phyloP scores from a whole-genome alignment of 129 eudicot species.

The Lonicera japonica region DNA sequence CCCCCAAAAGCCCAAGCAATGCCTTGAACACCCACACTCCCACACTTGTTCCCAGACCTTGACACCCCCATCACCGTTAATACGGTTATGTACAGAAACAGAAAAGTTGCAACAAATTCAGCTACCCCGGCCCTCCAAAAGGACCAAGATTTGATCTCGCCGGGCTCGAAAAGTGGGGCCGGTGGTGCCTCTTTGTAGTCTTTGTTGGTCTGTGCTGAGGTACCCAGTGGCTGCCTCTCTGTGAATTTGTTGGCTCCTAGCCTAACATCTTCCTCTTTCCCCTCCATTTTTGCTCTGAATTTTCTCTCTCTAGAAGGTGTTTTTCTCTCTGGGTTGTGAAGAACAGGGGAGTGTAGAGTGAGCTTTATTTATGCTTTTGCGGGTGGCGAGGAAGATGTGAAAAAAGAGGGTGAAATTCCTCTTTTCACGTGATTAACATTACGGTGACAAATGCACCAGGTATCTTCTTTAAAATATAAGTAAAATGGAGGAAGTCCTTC shows the following conservation, averaged over 20 bases:
- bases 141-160: conserved; percentile 81
- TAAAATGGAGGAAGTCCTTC: too few relatives aligned
- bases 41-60: conserved; percentile 52
- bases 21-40: conserved; percentile 83
- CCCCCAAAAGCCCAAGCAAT: conserved; percentile 99
- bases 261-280: conserved; percentile 83
- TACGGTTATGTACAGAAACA: conserved; percentile 29
- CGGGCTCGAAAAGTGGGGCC: conserved; percentile 68
- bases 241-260: conserved; percentile 87
- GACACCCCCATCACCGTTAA: conserved; percentile 81
- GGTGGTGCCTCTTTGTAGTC: conserved; percentile 90
- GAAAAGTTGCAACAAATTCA: conserved; percentile 84
- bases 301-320: background rate
- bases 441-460: too few relatives aligned
- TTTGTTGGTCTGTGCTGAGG: conserved; percentile 80
- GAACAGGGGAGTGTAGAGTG: too few relatives aligned
- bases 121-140: conserved; percentile 94
- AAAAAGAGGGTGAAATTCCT: too few relatives aligned
- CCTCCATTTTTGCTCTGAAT: conserved; percentile 55
- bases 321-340: too few relatives aligned
- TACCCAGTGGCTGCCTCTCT: conserved; percentile 76
- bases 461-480: too few relatives aligned
- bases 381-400: conserved; percentile 8
- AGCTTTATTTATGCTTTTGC: background rate
- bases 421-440: too few relatives aligned